Evolutionary conservation across 495 filamentous ascomycete species (phyloP), one percentile per base, ranked within the genome.

Genomic region (Penicillium pulvis): DNA sequence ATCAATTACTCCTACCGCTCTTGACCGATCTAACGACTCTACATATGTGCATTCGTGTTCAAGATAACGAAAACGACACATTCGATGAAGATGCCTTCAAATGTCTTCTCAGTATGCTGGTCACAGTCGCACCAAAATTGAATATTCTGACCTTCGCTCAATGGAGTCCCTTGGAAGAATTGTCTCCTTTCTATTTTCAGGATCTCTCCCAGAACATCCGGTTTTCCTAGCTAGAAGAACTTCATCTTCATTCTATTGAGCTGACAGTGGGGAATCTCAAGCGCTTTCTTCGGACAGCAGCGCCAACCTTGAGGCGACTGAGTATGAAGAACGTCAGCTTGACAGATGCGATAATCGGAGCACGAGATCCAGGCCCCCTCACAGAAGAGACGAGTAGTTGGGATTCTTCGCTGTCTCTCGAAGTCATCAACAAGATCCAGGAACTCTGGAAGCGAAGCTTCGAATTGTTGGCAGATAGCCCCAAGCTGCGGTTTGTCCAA

Each of bases 171-270:
- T 23, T 33, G 17, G 42, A 55, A 24, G 53, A 55, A 55, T 24
- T 55, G 11, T 45, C 41, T 31, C 53, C 53, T 55, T 42, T 33
- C 41, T 55, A 55, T 16, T 55, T 55, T 17, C 12, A 55, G 28
- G n/a, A 55, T 55, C 8, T 55, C 42, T 30, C 53, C 10, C 53
- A 47, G 28, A 55, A 16, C 35, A 35, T 55, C 14, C 53, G 46
- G 31, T 55, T 55, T 31, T 33, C 53, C 24, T 42, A 47, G n/a
- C 42, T 55, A 55, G 41, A 46, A 41, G 43, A 55, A 46, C 53
- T 55, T 47, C 7, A 55, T 47, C 53, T 55, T 47, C 53, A 55
- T 33, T 55, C 53, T 6, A 46, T 55, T 16, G 53, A 55, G 28
- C 42, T 55, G 24, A 55, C 41, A 36, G 53, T 55, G 28, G 6